Base-by-base conservation (phyloP, 1,139 yeast genomes). In the Lodderomyces orthopsilosis region DNA sequence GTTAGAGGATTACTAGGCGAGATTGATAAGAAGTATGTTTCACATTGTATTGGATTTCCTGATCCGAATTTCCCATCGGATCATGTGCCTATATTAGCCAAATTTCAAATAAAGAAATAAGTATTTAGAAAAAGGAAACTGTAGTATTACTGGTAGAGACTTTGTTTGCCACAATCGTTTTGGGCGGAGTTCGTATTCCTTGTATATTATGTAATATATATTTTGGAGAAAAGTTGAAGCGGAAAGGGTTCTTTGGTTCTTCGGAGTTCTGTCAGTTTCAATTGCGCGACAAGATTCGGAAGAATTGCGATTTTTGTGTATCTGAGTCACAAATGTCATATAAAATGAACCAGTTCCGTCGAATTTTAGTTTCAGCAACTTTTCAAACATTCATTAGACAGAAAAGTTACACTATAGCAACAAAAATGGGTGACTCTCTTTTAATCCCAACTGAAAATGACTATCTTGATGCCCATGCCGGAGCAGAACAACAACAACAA, bases 61-160 rank as follows among this genome's bases (percentile, higher is more conserved):
- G 89, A 89, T 61, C 90, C 91, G 15, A 87, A 90, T 61, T 85
- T 86, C 68, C 97, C 98, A 28, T 87, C 96, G 37, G 98, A 93
- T 64, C 98, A 93, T 65, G 80, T 91, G 56, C 93, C 97, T 14
- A 70, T 91, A 51, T 77, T 90, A 45, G 74, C 93, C 23, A 81
- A 83, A 61, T 84, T 90, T 56, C 87, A 82, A 55, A 77, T 89
- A 58, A 82, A 82, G 61, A 85, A 81, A 61, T 54, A 57, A 22
- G 37, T 38, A 27, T 27, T 27, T 27, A 4, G 4, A 27, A 15
- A 27, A 9, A 24, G 27, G n/a, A n/a, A n/a, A n/a, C n/a, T n/a
- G n/a, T n/a, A n/a, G n/a, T n/a, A n/a, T n/a, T n/a, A n/a, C n/a
- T n/a, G n/a, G n/a, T n/a, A n/a, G n/a, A 21, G 23, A 21, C 8